Conservation (phyloP, 805 yeast genomes). For the Groenewaldozyma salmanticensis region DNA sequence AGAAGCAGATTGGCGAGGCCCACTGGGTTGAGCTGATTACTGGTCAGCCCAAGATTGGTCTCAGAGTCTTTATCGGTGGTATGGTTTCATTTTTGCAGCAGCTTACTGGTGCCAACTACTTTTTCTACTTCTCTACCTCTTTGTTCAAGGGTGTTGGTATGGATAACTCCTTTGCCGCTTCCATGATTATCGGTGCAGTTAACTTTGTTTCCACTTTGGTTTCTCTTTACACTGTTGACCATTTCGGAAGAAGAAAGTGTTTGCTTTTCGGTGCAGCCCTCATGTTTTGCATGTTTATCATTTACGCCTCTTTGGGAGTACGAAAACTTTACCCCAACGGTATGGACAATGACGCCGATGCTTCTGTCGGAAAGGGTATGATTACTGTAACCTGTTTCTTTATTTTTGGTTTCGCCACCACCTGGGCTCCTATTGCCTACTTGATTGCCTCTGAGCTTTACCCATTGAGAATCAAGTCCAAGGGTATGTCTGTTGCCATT, state of each 20-base stretch:
- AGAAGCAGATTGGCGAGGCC: conserved; percentile 40
- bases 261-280: conserved; percentile 37
- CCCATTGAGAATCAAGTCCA: conserved; percentile 47
- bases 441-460: conserved; percentile 58
- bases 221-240: conserved; percentile 40
- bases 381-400: conserved; percentile 44
- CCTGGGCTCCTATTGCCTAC: conserved; percentile 64
- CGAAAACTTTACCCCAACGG: conserved; percentile 31
- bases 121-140: conserved; percentile 54
- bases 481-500: conserved; percentile 49
- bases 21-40: conserved; percentile 42
- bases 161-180: conserved; percentile 43
- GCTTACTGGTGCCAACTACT: conserved; percentile 56
- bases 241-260: conserved; percentile 40
- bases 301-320: conserved; percentile 39
- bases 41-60: conserved; percentile 39
- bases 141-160: conserved; percentile 37
- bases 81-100: conserved; percentile 46
- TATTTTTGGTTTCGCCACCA: conserved; percentile 40
- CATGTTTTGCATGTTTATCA: conserved; percentile 43
- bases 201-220: conserved; percentile 44
- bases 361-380: conserved; percentile 42
- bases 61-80: conserved; percentile 32
- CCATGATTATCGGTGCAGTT: conserved; percentile 44
- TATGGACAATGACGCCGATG: conserved; percentile 20